These are phyloP conservation scores for Syzygium malaccense DNA, from an alignment of 441 rosid genomes.

Conservation along the genomic window DNA sequence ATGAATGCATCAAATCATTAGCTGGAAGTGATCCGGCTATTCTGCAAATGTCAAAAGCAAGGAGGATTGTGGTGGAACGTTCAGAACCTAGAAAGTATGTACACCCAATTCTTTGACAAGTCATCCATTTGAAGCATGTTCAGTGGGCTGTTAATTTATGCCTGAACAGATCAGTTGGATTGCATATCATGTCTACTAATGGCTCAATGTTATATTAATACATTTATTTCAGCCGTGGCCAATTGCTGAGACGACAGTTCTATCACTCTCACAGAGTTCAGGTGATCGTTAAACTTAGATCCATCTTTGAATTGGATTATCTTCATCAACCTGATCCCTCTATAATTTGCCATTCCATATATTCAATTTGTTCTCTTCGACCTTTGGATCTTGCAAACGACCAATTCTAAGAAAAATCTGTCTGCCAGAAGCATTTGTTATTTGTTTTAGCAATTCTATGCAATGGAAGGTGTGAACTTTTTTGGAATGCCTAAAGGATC, in stretches of 20 bases:
- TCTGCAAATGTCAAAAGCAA: slow-evolving; percentile 17
- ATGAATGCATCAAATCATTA: slow-evolving; percentile 24
- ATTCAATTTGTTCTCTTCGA: background rate
- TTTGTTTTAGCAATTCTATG: background rate
- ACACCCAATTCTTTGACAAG: background rate
- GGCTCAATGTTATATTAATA: background rate
- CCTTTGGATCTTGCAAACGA: background rate
- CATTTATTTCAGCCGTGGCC: slow-evolving; percentile 26
- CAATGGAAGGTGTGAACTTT: background rate
- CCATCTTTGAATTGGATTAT: background rate
- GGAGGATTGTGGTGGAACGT: slow-evolving; percentile 29
- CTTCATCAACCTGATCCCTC: background rate
- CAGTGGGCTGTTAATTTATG: background rate
- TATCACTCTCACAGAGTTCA: slow-evolving; percentile 52
- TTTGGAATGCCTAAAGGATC: background rate
- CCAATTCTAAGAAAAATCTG: background rate
- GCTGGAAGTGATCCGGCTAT: slow-evolving; percentile 26
- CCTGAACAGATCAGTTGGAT: background rate
- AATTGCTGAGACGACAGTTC: slow-evolving; percentile 35
- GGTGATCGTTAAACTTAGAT: slow-evolving; percentile 18
- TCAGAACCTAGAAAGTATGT: slow-evolving; percentile 34
- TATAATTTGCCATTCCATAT: background rate
- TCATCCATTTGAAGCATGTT: background rate
- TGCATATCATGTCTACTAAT: background rate
- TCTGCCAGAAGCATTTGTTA: background rate